phyloP scores from a whole-genome alignment of 176 grass and related monocot species.

The Ensete ventricosum region DNA sequence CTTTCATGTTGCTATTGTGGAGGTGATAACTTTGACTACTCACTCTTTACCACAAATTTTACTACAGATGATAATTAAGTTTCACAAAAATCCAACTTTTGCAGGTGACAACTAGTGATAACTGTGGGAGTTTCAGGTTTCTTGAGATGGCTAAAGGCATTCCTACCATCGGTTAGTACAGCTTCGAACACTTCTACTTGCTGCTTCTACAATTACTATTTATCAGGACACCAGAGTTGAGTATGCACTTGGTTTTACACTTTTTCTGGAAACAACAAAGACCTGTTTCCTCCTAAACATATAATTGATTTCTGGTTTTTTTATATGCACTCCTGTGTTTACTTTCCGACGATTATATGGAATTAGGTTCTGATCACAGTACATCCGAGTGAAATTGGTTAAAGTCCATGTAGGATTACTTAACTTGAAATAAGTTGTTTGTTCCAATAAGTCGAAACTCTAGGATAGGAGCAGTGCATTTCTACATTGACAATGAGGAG shows the following conservation, averaged over 20 bases:
- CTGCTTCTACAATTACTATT: not conserved
- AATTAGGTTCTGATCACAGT: no score
- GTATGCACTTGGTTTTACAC: not conserved
- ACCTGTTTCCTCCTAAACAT: no score
- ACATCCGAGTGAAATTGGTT: no score
- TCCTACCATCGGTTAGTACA: slow-evolving; percentile 5
- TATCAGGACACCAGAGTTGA: not conserved
- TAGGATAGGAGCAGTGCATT: not conserved
- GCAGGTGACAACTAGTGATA: not conserved
- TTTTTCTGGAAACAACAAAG: not conserved
- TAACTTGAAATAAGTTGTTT: not conserved
- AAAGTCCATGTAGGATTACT: no score
- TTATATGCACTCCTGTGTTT: not conserved
- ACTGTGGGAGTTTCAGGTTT: slow-evolving; percentile 5
- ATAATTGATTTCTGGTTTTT: not conserved
- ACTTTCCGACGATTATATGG: not conserved
- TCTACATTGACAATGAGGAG: not conserved
- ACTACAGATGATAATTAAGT: not conserved
- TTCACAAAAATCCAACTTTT: not conserved
- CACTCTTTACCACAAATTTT: not conserved
- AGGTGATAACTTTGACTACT: not conserved
- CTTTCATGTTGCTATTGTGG: slow-evolving; percentile 41
- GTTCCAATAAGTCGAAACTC: not conserved
- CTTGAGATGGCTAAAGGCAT: slow-evolving; percentile 2
- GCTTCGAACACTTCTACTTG: not conserved